Evolutionary conservation across 1,139 yeast genomes (phyloP).

Genomic region (Suhomyces anneliseae): DNA sequence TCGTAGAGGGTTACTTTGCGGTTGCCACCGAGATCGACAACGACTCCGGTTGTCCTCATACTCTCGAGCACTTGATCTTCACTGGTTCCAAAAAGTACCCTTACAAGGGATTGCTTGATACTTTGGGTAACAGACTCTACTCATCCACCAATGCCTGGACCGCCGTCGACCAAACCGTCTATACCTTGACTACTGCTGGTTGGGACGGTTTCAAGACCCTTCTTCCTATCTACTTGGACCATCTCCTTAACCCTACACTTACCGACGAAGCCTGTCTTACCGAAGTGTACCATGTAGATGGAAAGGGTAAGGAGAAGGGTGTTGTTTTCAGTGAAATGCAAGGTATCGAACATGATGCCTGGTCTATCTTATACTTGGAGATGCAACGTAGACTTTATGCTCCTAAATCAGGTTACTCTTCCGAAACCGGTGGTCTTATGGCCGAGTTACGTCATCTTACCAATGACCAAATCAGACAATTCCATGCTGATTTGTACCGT

Average conservation of each 20-base stretch:
- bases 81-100: constrained; percentile 94
- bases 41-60: constrained; percentile 94
- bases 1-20: constrained; percentile 90
- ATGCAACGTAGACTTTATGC: constrained; percentile 63
- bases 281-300: constrained; percentile 94
- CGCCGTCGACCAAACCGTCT: constrained; percentile 92
- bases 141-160: constrained; percentile 98
- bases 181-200: constrained; percentile 89
- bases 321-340: constrained; percentile 98
- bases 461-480: constrained; percentile 70
- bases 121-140: constrained; percentile 79
- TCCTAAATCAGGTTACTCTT: constrained; percentile 72
- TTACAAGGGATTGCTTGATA: constrained; percentile 86
- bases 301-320: constrained; percentile 88
- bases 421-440: constrained; percentile 94
- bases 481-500: constrained; percentile 71
- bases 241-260: constrained; percentile 77
- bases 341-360: constrained; percentile 81
- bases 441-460: constrained; percentile 71
- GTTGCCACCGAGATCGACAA: constrained; percentile 89
- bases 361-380: constrained; percentile 64
- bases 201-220: constrained; percentile 90
- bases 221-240: constrained; percentile 89
- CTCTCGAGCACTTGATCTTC: constrained; percentile 89
- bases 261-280: constrained; percentile 90